Conservation (phyloP, 352 stramenopile species). For the Nannochloropsis limnetica region DNA sequence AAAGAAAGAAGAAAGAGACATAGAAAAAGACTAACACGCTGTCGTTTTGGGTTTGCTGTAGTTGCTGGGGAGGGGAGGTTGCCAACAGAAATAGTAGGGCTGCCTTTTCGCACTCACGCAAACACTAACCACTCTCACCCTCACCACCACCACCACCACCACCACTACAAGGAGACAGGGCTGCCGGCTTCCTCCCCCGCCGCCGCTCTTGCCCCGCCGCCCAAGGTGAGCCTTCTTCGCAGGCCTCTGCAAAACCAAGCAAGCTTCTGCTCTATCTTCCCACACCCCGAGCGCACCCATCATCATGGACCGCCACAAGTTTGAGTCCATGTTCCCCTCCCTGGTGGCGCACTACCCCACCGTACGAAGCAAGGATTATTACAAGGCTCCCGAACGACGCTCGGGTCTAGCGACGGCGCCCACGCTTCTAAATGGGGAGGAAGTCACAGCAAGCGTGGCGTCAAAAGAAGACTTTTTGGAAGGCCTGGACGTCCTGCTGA, state of each 20-base stretch:
- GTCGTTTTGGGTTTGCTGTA: background rate
- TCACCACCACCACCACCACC: too few relatives aligned
- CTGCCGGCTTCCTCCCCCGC: background rate
- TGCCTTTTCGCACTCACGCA: too few relatives aligned
- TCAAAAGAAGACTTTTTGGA: background rate
- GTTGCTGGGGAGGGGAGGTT: background rate
- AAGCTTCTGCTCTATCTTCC: background rate
- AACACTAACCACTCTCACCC: too few relatives aligned
- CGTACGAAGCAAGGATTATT: background rate
- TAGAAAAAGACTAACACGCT: background rate
- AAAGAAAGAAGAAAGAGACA: background rate
- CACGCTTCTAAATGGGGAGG: background rate
- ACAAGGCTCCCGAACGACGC: background rate
- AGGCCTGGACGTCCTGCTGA: background rate
- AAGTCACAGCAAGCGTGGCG: background rate
- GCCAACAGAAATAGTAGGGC: too few relatives aligned
- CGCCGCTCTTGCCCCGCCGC: background rate
- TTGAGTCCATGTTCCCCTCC: slow-evolving; percentile 19
- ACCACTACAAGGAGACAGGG: background rate
- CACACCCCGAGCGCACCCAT: background rate
- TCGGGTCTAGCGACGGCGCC: background rate
- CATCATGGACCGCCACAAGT: slow-evolving; percentile 1
- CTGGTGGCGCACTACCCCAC: slow-evolving; percentile 1
- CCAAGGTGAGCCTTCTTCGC: background rate
- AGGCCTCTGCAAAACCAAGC: too few relatives aligned